phyloP scores from a whole-genome alignment of 2,329 filamentous ascomycete species.

The Escovopsis sp. region DNA sequence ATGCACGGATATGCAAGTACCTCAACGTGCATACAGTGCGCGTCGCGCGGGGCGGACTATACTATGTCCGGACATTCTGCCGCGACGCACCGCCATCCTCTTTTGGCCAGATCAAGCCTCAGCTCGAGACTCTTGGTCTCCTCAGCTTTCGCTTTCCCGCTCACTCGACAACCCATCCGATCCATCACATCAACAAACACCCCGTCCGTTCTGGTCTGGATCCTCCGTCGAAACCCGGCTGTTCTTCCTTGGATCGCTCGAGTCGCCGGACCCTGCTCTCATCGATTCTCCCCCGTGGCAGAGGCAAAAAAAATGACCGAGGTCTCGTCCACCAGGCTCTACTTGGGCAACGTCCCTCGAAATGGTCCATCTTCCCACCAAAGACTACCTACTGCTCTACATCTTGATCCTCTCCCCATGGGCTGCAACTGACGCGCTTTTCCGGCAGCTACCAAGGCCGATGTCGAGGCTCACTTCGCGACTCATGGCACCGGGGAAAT shows the following conservation, averaged over 20 bases:
- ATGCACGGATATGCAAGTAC: too few species aligned
- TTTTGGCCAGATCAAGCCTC: conserved; percentile 5
- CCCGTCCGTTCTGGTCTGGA: background rate
- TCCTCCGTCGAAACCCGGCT: background rate
- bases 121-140: background rate
- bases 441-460: conserved; percentile 77
- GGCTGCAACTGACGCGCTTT: conserved; percentile 27
- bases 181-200: background rate
- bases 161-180: background rate
- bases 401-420: conserved; percentile 14
- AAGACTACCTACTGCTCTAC: conserved; percentile 1
- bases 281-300: background rate
- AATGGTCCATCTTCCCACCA: conserved; percentile 48
- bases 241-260: background rate
- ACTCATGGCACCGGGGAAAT: conserved; percentile 95
- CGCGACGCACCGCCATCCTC: conserved; percentile 12
- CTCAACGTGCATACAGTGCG: too few species aligned
- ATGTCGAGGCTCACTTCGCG: conserved; percentile 91
- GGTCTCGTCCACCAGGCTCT: conserved; percentile 88
- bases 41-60: conserved; percentile 4
- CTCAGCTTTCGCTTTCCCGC: conserved; percentile 1
- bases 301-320: conserved; percentile 57
- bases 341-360: conserved; percentile 93
- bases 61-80: conserved; percentile 10
- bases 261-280: conserved; percentile 1